Percentiles rank a stretch among this genome's conserved stretches.
Conservation (phyloP, 2,329 filamentous ascomycete species). For the Penicillium sp. region DNA sequence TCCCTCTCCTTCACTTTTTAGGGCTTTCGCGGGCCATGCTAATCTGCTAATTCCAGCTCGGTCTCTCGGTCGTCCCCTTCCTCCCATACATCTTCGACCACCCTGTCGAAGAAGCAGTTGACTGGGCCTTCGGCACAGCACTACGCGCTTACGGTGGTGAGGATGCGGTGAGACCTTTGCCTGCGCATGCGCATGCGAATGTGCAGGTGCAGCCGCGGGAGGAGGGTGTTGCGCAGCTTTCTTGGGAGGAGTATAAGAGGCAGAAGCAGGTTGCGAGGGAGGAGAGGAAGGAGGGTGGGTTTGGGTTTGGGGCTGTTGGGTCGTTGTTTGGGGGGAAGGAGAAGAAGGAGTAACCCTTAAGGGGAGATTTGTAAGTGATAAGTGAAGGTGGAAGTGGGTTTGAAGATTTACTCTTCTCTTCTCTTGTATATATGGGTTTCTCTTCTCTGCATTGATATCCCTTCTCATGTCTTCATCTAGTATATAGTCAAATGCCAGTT, state of each 20-base stretch:
- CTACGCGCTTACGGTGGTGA: conserved; percentile 74
- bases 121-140: conserved; percentile 84
- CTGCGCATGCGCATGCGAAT: conserved; percentile 18
- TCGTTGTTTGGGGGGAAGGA: conserved; percentile 19
- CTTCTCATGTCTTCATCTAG: too few species aligned
- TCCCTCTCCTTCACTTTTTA: background rate
- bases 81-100: conserved; percentile 85
- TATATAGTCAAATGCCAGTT: too few species aligned
- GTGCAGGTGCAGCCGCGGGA: too few species aligned
- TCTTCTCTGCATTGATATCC: conserved; percentile 6
- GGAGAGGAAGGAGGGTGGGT: conserved; percentile 11
- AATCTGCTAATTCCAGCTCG: conserved; percentile 53
- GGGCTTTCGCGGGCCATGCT: conserved; percentile 20
- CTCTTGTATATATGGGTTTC: conserved; percentile 18
- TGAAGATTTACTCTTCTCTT: background rate
- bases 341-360: conserved; percentile 24
- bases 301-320: conserved; percentile 18
- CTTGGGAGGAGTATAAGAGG: conserved; percentile 42
- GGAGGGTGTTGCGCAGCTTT: conserved; percentile 25
- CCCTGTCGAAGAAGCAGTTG: conserved; percentile 88
- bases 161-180: conserved; percentile 52
- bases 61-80: conserved; percentile 76
- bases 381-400: too few species aligned
- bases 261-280: conserved; percentile 34
- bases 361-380: too few species aligned